A percentile compares a stretch with the other conserved stretches of the same genome.
phyloP scores from a whole-genome alignment of 495 filamentous ascomycete genomes.

The Cryomyces antarcticus region DNA sequence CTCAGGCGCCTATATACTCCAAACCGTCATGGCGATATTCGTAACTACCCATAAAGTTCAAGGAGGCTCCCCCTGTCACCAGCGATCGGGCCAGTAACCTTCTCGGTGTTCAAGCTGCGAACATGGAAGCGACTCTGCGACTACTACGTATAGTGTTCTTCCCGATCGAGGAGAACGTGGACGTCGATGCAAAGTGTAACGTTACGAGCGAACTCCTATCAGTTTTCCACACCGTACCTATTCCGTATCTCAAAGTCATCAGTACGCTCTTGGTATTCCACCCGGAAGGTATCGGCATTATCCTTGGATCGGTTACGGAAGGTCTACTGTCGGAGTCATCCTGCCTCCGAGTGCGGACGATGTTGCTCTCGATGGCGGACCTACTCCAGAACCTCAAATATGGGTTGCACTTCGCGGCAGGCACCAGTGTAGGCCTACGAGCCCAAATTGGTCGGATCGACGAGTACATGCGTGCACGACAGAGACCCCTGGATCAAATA shows the following conservation, averaged over 20 bases:
- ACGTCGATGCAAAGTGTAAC: constrained; percentile 25
- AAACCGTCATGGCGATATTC: constrained; percentile 21
- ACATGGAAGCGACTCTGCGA: constrained; percentile 29
- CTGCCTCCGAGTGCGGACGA: constrained; percentile 23
- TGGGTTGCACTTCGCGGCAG: constrained; percentile 20
- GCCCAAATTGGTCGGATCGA: constrained; percentile 27
- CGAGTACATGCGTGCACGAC: constrained; percentile 25
- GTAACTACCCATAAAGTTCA: constrained; percentile 21
- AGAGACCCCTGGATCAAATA: constrained; percentile 1
- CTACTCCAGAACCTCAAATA: constrained; percentile 27
- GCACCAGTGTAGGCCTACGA: constrained; percentile 22
- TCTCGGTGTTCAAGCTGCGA: constrained; percentile 31
- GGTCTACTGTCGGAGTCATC: constrained; percentile 26
- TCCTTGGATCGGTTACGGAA: constrained; percentile 29
- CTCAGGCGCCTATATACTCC: constrained; percentile 15
- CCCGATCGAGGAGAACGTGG: constrained; percentile 19
- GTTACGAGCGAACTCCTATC: constrained; percentile 27
- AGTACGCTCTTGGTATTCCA: constrained; percentile 30
- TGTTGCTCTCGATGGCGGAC: constrained; percentile 27
- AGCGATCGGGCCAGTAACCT: constrained; percentile 19
- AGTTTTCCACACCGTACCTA: constrained; percentile 24
- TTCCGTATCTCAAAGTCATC: constrained; percentile 26
- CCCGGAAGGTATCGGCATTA: constrained; percentile 28
- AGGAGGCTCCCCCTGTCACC: constrained; percentile 13
- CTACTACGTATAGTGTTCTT: constrained; percentile 29